Percentiles rank a stretch among this genome's conserved stretches.
Conservation (phyloP, 345 rosid genomes). For the Hevea brasiliensis region DNA sequence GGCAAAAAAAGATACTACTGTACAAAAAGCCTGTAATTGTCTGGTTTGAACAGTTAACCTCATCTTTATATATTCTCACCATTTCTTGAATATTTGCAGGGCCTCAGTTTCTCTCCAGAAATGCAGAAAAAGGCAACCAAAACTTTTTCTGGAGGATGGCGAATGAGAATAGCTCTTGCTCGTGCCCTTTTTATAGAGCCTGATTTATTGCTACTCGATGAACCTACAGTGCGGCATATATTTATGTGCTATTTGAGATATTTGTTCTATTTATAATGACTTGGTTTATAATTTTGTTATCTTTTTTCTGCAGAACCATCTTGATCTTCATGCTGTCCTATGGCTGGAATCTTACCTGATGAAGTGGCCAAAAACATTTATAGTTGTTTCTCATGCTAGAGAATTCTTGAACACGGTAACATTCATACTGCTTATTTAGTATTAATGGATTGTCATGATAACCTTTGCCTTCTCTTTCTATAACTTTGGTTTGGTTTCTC, state of each 20-base stretch:
- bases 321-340: slow-evolving; percentile 97
- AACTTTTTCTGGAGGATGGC: slow-evolving; percentile 98
- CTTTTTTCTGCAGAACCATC: slow-evolving; percentile 77
- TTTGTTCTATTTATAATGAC: slow-evolving; percentile 11
- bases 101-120: slow-evolving; percentile 92
- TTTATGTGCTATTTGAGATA: slow-evolving; percentile 1
- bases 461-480: neutral
- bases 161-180: slow-evolving; percentile 98
- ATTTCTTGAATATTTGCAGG: slow-evolving; percentile 48
- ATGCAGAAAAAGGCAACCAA: slow-evolving; percentile 85
- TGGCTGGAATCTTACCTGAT: slow-evolving; percentile 94
- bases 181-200: slow-evolving; percentile 95
- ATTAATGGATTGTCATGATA: neutral
- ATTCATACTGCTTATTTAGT: slow-evolving; percentile 14
- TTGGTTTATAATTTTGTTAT: slow-evolving; percentile 13
- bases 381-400: slow-evolving; percentile 97
- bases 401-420: slow-evolving; percentile 92
- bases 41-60: neutral
- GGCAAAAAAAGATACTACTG: neutral
- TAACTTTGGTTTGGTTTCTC: slow-evolving; percentile 23
- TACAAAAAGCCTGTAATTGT: neutral
- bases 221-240: slow-evolving; percentile 70
- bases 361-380: slow-evolving; percentile 97
- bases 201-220: slow-evolving; percentile 93
- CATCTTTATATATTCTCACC: neutral